A percentile compares a stretch with the other conserved stretches of the same genome.
These are phyloP conservation scores for Fagus sylvatica DNA, from an alignment of 306 rosid genomes.

Conservation along the genomic window DNA sequence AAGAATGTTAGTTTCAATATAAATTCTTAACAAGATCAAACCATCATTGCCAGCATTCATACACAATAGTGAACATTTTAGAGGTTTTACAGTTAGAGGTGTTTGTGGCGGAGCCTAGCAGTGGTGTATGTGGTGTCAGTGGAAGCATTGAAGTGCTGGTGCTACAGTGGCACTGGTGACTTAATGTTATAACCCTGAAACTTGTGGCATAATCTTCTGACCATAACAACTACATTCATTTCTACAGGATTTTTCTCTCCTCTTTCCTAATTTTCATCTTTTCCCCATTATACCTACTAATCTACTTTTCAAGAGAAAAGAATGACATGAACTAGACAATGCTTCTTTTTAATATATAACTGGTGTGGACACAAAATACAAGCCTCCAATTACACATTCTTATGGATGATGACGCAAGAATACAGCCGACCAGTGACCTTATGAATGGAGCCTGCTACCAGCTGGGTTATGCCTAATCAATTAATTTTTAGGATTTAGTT, in stretches of 20 bases:
- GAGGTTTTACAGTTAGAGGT: background rate
- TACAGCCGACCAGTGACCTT: no score
- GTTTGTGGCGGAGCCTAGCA: background rate
- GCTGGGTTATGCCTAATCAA: no score
- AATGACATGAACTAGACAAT: background rate
- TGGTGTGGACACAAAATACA: no score
- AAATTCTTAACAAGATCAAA: background rate
- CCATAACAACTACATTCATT: no score
- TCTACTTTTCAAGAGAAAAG: background rate
- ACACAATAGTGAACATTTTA: background rate
- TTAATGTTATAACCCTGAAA: background rate
- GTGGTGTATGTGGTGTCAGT: background rate
- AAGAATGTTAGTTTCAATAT: conserved; percentile 7
- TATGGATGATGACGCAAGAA: no score
- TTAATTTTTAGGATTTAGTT: no score
- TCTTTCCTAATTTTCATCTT: background rate
- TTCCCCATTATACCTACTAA: background rate
- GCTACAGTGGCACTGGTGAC: background rate
- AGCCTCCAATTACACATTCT: no score
- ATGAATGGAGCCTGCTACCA: no score
- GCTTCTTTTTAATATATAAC: background rate
- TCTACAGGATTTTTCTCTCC: no score
- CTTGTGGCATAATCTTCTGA: background rate
- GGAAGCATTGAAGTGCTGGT: background rate
- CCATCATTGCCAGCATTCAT: background rate